These are phyloP conservation scores for Phlegmacium glaucopus DNA, from an alignment of 768 basidiomycete species.

Conservation along the genomic window DNA sequence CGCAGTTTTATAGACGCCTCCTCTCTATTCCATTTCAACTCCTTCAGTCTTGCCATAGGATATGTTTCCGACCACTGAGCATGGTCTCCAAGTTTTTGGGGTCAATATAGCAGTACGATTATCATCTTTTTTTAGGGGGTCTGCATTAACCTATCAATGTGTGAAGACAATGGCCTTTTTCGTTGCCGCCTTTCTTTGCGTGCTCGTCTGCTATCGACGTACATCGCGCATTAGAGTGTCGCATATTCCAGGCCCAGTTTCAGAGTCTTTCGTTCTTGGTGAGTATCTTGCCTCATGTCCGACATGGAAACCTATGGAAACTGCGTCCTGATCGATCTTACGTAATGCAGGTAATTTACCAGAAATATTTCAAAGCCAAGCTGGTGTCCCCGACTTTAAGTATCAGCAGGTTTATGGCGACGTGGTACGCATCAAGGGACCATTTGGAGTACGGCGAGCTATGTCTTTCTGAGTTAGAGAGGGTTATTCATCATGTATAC, in stretches of 20 bases:
- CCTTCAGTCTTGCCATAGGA: neutral
- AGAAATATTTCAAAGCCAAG: constrained; percentile 49
- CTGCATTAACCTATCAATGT: neutral
- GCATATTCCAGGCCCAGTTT: constrained; percentile 45
- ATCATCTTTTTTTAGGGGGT: neutral
- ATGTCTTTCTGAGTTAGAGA: neutral
- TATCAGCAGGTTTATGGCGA: constrained; percentile 48
- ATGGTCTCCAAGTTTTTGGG: neutral
- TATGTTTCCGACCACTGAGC: constrained; percentile 1
- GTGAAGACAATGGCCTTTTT: constrained; percentile 5
- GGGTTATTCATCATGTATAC: constrained; percentile 4
- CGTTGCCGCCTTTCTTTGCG: constrained; percentile 6
- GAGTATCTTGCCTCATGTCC: constrained; percentile 2
- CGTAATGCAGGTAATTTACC: constrained; percentile 40
- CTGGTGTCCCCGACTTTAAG: constrained; percentile 49
- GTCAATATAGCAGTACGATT: constrained; percentile 5
- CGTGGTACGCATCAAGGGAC: constrained; percentile 47
- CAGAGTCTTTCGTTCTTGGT: constrained; percentile 50
- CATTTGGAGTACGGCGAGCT: constrained; percentile 39
- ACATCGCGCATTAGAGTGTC: constrained; percentile 38
- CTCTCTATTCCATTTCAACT: neutral
- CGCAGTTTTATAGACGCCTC: neutral
- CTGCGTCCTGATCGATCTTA: neutral
- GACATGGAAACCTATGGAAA: too few relatives aligned
- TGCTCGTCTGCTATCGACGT: constrained; percentile 31